A percentile compares a stretch with the other conserved stretches of the same genome.
Conservation (phyloP, 495 filamentous ascomycete genomes). For the Talaromyces thailandensis region DNA sequence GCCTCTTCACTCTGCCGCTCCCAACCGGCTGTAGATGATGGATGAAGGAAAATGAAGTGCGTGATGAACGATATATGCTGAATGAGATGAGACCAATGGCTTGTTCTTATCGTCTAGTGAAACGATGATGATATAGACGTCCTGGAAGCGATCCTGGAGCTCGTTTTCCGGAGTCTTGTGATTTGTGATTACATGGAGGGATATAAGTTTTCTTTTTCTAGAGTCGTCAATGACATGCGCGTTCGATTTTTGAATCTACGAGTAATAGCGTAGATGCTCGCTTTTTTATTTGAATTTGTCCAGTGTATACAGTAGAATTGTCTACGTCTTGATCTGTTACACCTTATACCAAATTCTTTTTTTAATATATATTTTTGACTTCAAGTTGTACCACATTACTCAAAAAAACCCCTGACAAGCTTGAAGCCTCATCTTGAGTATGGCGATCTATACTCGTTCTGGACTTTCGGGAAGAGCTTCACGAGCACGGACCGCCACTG, state of each 20-base stretch:
- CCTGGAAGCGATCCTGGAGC: slow-evolving; percentile 1
- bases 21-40: slow-evolving; percentile 58
- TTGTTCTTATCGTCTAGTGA: neutral
- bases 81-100: neutral
- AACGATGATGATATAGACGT: neutral
- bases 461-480: neutral
- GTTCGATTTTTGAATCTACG: neutral
- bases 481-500: neutral
- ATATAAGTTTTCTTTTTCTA: neutral
- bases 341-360: no score
- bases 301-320: neutral
- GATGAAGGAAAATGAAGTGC: neutral
- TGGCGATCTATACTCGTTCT: neutral
- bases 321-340: no score
- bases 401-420: neutral
- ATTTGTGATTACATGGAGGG: neutral
- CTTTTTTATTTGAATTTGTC: neutral
- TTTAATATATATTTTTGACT: no score
- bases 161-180: neutral
- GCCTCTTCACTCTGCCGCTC: slow-evolving; percentile 58
- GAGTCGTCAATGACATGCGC: neutral
- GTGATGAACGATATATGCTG: neutral
- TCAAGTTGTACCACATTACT: neutral
- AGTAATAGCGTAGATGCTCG: neutral
- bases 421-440: neutral